Base-by-base conservation (phyloP, 495 filamentous ascomycete genomes). In the Usnea hakonensis region DNA sequence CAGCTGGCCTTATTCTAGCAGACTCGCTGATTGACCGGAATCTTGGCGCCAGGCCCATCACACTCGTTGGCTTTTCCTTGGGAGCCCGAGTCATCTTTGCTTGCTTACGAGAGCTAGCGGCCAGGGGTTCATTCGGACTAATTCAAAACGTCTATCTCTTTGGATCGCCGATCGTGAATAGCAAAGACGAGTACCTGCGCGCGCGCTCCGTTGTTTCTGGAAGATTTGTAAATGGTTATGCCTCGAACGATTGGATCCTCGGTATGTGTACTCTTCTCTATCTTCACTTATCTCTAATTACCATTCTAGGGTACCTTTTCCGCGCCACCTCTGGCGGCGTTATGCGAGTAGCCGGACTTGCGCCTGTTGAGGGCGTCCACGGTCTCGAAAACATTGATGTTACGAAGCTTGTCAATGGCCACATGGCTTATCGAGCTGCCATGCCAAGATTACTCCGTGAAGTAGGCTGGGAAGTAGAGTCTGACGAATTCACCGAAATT, bases 101-200 rank as follows among this genome's bases (percentile, higher is more conserved):
- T 10, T 96, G 91, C 69, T 80, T 99, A 36, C 85, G 84, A 65
- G 94, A 99, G 70, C 84, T 99, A 19, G 87, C 91, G 23, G 84
- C 82, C 17, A 88, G 85, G 64, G 91, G 90, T n/a, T 91, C 91
- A n/a, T 84, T 85, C 62, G 94, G 95, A 2, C 77, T 99, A 7
- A 81, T 99, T 3, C 92, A 99, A 65, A 97, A 97, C 68, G 95
- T 94, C 5, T 97, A 92, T 71, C 77, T 97, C 21, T 97, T 97
- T 68, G 94, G 94, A 19, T 89, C 90, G 16, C 94, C 94, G 10
- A 79, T 96, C 21, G 93, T 99, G 17, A 90, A 90, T 16, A 96
- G 90, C 70, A 88, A 85, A 61, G 94, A 97, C 62, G 95, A 99
- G 61, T 97, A 92, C 70, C 70, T 91, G 23, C 87, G 83, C 64